Percentiles rank a stretch among this genome's conserved stretches.
phyloP scores from a whole-genome alignment of 805 yeast species.

The Kazachstania taianensis region DNA sequence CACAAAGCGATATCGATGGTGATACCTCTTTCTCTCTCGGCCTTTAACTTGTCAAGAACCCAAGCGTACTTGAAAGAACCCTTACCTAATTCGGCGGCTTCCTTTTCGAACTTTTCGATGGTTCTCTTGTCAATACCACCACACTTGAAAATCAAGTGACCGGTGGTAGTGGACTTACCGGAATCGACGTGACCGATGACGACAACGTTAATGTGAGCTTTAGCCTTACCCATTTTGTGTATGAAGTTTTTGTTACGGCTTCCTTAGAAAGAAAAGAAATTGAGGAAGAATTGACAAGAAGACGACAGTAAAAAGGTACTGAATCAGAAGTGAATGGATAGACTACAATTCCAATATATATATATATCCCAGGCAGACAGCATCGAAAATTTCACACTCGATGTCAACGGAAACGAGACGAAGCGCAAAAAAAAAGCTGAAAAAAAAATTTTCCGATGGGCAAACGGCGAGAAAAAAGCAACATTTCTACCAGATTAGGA shows the following conservation, averaged over 20 bases:
- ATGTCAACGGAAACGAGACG: too few relatives aligned
- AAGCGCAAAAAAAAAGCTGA: too few relatives aligned
- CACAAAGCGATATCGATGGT: constrained; percentile 89
- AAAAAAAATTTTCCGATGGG: not conserved
- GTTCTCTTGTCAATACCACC: constrained; percentile 99
- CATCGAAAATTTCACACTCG: too few relatives aligned
- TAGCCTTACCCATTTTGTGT: constrained; percentile 70
- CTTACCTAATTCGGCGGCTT: constrained; percentile 95
- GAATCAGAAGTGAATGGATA: not conserved
- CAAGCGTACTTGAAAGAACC: constrained; percentile 97
- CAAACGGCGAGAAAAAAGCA: not conserved
- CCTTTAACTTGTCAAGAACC: constrained; percentile 92
- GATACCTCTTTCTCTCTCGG: constrained; percentile 96
- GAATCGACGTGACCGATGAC: constrained; percentile 99
- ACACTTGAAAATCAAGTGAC: constrained; percentile 98
- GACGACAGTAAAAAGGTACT: not conserved
- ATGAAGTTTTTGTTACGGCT: constrained; percentile 3
- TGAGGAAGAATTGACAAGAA: not conserved
- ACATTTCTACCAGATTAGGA: not conserved
- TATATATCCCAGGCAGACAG: not conserved
- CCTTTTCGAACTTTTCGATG: constrained; percentile 96
- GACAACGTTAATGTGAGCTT: constrained; percentile 98
- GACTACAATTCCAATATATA: not conserved
- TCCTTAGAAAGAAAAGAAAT: not conserved
- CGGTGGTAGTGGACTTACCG: constrained; percentile 97